Evolutionary conservation across 345 rosid genomes (phyloP).

Genomic region (Euphorbia peplus): DNA sequence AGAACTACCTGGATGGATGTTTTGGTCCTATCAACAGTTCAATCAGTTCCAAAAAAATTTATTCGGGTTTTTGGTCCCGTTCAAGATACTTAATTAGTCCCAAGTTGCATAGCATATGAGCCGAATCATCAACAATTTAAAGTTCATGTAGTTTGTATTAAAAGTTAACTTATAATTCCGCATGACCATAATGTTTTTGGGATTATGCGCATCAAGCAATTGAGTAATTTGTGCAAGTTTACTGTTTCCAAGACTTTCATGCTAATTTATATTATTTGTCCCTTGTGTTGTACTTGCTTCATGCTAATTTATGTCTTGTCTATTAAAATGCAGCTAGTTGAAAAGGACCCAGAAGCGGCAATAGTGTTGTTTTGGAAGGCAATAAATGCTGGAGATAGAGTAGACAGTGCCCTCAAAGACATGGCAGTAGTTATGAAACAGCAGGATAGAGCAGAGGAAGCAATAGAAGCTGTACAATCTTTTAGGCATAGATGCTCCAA

Average conservation of each 20-base stretch:
- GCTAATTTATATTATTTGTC: not conserved
- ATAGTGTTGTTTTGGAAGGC: constrained; percentile 89
- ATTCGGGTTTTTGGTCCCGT: no score
- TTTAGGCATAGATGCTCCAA: constrained; percentile 79
- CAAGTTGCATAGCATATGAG: not conserved
- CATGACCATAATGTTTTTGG: not conserved
- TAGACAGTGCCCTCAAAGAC: constrained; percentile 94
- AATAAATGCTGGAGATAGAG: constrained; percentile 77
- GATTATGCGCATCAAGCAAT: not conserved
- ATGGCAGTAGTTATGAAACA: constrained; percentile 98
- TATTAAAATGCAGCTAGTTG: constrained; percentile 45
- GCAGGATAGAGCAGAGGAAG: constrained; percentile 69
- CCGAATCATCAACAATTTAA: not conserved
- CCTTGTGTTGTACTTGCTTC: not conserved
- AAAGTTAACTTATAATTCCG: no score
- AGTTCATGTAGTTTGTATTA: no score
- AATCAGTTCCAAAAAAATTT: no score
- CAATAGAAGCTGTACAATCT: constrained; percentile 86
- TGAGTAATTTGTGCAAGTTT: not conserved
- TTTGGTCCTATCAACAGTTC: no score
- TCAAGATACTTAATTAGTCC: no score
- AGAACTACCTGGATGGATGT: not conserved
- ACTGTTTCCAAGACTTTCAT: not conserved
- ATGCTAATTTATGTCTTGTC: constrained; percentile 1
- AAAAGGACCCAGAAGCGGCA: constrained; percentile 81